Base-by-base conservation (phyloP, 345 rosid genomes). In the Rhodamnia argentea region DNA sequence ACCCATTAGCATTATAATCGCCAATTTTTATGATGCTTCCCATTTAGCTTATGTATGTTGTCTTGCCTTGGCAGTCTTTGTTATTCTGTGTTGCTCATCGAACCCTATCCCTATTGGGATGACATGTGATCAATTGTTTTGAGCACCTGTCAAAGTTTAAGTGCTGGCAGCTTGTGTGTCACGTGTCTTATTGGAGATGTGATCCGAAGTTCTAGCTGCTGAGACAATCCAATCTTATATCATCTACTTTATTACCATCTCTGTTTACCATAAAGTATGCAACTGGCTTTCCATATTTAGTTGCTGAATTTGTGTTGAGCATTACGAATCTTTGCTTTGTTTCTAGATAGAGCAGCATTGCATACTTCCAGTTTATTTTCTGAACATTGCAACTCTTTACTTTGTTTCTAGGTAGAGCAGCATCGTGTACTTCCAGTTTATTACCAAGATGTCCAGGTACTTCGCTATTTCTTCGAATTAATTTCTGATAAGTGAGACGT, bases 401-500 rank as follows among this genome's bases (percentile, higher is more conserved):
- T 87, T 88, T 82, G 24, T 86, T 93, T 89, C 82, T 90, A 95
- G 98, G 96, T 97, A 90, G 99, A 93, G 29, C 97, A 96, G 87
- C 96, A 95, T 82, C 88, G 97, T 58, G 87, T 97, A 75, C 86
- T 90, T 84, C 88, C 99, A 50, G 91, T n/a, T n/a, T n/a, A n/a
- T n/a, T n/a, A n/a, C n/a, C n/a, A n/a, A n/a, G n/a, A n/a, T n/a
- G n/a, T n/a, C n/a, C n/a, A n/a, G n/a, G n/a, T n/a, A n/a, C n/a
- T n/a, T n/a, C n/a, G n/a, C n/a, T n/a, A n/a, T n/a, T n/a, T n/a
- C n/a, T n/a, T n/a, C 40, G 40, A 37, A 37, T 37, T 37, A 37
- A 37, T 37, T 37, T 37, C 40, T 37, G 40, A 37, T 37, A 37
- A 37, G 40, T 37, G 40, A 37, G 40, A 2, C 3, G 40, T 37